Conservation (phyloP, 1,284 basidiomycete genomes). For the Binderoboletus segoi region DNA sequence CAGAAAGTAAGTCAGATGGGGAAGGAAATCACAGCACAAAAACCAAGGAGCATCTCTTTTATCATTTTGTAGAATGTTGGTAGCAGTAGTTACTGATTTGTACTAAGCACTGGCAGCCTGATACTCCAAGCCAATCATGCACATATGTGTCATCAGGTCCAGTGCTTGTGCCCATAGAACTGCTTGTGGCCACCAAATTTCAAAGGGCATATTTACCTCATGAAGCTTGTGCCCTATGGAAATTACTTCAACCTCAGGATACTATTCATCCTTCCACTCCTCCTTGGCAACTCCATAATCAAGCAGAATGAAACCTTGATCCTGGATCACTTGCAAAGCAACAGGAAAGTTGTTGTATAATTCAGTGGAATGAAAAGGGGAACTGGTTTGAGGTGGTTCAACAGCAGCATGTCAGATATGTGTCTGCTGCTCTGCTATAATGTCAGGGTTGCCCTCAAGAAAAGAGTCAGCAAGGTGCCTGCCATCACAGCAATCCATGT, state of each 20-base stretch:
- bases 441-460: background rate
- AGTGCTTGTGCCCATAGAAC: conserved; percentile 8
- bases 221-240: background rate
- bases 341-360: background rate
- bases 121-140: too few species aligned
- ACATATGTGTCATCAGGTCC: conserved; percentile 6
- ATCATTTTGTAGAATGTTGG: too few species aligned
- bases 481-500: background rate
- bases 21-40: background rate
- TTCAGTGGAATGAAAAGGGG: background rate
- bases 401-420: background rate
- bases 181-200: conserved; percentile 3
- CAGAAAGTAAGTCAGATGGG: background rate
- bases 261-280: conserved; percentile 1
- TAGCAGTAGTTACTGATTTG: too few species aligned
- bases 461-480: too few species aligned
- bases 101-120: too few species aligned
- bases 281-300: conserved; percentile 9
- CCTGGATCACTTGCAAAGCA: background rate
- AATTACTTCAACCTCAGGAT: conserved; percentile 10
- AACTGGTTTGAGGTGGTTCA: background rate
- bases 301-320: background rate
- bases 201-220: background rate
- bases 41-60: background rate
- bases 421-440: background rate